Percentiles rank a stretch among this genome's conserved stretches.
Evolutionary conservation across 108 stramenopile species (phyloP).

Genomic region (Nitzschia putrida): DNA sequence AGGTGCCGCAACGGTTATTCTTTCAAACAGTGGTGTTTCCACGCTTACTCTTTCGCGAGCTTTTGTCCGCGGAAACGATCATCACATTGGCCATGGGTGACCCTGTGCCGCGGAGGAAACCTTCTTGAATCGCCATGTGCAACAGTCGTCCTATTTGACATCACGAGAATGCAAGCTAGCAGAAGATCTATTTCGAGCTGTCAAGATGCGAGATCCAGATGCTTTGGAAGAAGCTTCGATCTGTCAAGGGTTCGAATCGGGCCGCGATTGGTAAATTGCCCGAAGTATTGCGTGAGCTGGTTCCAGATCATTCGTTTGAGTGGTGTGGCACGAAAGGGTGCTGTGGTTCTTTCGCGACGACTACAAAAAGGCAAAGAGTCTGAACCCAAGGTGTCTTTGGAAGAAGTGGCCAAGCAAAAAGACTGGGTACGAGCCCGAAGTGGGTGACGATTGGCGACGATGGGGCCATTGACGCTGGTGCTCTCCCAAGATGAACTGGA

Average conservation of each 20-base stretch:
- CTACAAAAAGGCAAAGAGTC: background rate
- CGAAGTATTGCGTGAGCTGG: constrained; percentile 53
- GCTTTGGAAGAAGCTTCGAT: constrained; percentile 73
- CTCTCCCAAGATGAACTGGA: constrained; percentile 45
- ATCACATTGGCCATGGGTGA: constrained; percentile 83
- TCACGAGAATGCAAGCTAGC: constrained; percentile 86
- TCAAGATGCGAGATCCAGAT: constrained; percentile 66
- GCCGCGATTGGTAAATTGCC: constrained; percentile 71
- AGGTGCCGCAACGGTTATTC: constrained; percentile 66
- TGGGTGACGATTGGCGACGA: constrained; percentile 5
- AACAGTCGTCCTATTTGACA: constrained; percentile 67
- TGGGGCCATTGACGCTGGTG: constrained; percentile 22
- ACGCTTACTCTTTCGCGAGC: constrained; percentile 68
- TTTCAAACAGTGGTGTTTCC: constrained; percentile 68
- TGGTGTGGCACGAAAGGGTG: constrained; percentile 58
- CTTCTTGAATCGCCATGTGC: constrained; percentile 85
- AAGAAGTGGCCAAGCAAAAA: constrained; percentile 31
- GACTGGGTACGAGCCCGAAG: constrained; percentile 45
- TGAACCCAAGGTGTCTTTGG: constrained; percentile 5
- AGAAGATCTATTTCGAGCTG: constrained; percentile 86
- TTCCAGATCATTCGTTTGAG: constrained; percentile 61
- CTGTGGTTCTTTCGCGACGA: too few species aligned
- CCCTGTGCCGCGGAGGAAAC: constrained; percentile 65
- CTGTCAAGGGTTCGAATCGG: constrained; percentile 56
- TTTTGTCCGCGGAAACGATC: constrained; percentile 71